These are phyloP conservation scores for Fraxinus dipetala DNA, from an alignment of 305 asterid species.

Conservation along the genomic window DNA sequence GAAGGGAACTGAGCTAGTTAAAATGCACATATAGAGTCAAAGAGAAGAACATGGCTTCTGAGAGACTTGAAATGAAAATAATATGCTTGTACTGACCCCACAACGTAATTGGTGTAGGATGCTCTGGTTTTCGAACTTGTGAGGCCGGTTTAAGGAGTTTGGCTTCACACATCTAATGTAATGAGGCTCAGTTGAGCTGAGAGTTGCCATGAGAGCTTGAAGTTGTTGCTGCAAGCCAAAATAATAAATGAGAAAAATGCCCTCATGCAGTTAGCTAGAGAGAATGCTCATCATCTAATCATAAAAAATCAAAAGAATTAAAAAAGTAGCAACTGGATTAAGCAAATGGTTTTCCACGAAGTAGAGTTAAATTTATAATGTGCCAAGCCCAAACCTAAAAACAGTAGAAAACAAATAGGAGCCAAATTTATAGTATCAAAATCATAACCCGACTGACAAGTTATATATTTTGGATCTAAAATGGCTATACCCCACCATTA, in stretches of 20 bases:
- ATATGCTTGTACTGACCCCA: conserved; percentile 70
- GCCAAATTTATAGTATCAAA: background rate
- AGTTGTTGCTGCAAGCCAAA: conserved; percentile 83
- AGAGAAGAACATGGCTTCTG: background rate
- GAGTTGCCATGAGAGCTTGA: conserved; percentile 97
- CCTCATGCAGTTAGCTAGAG: background rate
- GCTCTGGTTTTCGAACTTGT: conserved; percentile 83
- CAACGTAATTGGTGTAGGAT: conserved; percentile 98
- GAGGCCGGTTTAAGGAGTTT: conserved; percentile 78
- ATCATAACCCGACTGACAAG: background rate
- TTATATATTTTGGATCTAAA: background rate
- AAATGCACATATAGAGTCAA: conserved; percentile 16
- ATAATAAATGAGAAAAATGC: conserved; percentile 17
- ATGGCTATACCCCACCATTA: background rate
- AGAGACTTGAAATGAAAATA: conserved; percentile 16
- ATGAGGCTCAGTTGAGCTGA: conserved; percentile 96
- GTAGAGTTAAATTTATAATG: background rate
- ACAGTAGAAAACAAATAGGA: background rate
- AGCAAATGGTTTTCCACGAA: background rate
- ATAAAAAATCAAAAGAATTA: background rate
- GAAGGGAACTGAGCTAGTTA: conserved; percentile 18
- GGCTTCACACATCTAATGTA: conserved; percentile 98
- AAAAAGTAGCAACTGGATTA: background rate
- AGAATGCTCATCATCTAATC: background rate
- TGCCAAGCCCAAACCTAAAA: background rate